Evolutionary conservation across 2,329 filamentous ascomycete species (phyloP), one percentile per base, ranked within the genome.

Genomic region (Fusarium sp.): DNA sequence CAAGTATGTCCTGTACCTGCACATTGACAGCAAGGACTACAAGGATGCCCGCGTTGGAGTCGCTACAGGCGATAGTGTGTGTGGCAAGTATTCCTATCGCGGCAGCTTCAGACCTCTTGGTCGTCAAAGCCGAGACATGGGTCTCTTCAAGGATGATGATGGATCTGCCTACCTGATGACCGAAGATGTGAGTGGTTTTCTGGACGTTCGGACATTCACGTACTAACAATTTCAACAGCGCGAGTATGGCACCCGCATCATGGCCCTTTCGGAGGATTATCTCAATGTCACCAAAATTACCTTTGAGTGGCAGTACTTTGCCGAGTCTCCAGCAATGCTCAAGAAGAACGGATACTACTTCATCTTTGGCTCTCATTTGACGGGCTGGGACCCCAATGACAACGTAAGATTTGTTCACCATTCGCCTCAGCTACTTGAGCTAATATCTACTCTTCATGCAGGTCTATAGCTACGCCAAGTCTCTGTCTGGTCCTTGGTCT

Each of bases 1-100:
- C 7, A 89, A 91, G 72, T 94, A 91, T 80, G 91, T 93, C n/a
- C 82, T 93, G 80, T 93, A 90, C 84, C 86, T 93, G 84, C 91
- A 93, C 77, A 92, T 93, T 58, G 91, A 94, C 77, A 86, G 83
- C 65, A 84, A 84, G 33, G 86, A 86, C 77, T 93, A 93, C 74
- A 86, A 85, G 2, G 91, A 92, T 38, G 92, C 91, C 0, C 89
- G 88, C 65, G 89, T 91, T 2, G 92, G 91, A 0, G 89, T 93
- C 7, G 92, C 91, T 0, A 91, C 87, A 0, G 86, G 88, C 0
- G 83, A 86, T 69, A 85, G 82, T 0, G 88, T 93, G 0, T 93
- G 91, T 73, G 91, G 92, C 3, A 82, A 85, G 42, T 94, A 93
- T 66, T 72, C 68, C 11, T 81, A 82, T 58, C 75, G 70, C 1